Evolutionary conservation across 805 yeast genomes (phyloP).

Genomic region (Candida khao-thaluensis): DNA sequence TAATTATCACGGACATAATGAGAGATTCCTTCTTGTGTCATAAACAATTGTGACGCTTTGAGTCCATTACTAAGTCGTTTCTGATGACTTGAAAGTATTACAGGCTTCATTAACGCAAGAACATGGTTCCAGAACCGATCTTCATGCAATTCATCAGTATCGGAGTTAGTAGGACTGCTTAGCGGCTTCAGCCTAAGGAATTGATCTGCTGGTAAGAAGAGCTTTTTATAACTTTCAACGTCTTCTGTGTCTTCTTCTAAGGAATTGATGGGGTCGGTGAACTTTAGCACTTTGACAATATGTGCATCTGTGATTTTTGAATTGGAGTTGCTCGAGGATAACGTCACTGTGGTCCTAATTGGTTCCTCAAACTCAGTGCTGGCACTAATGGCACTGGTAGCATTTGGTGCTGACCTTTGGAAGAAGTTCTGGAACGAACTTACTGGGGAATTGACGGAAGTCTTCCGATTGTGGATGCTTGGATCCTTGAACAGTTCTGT

Average conservation of each 20-base stretch:
- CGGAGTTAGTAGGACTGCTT: constrained; percentile 16
- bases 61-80: constrained; percentile 21
- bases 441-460: constrained; percentile 30
- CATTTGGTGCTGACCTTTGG: constrained; percentile 21
- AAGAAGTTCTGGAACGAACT: constrained; percentile 34
- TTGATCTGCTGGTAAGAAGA: constrained; percentile 37
- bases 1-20: constrained; percentile 18
- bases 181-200: constrained; percentile 22
- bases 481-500: constrained; percentile 19
- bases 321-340: constrained; percentile 37
- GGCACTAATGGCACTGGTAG: not conserved
- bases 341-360: constrained; percentile 19
- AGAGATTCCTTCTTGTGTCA: constrained; percentile 31
- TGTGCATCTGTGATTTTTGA: constrained; percentile 29
- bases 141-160: constrained; percentile 11
- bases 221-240: constrained; percentile 26
- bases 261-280: constrained; percentile 31
- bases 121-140: constrained; percentile 20
- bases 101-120: constrained; percentile 21
- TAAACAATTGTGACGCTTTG: constrained; percentile 22
- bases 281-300: constrained; percentile 32
- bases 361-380: constrained; percentile 9
- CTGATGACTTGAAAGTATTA: constrained; percentile 27
- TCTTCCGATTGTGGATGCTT: constrained; percentile 17
- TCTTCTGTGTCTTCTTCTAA: constrained; percentile 21